A percentile compares a stretch with the other conserved stretches of the same genome.
Evolutionary conservation across 2,329 filamentous ascomycete species (phyloP).

Genomic region (Paecilomyces sp.): DNA sequence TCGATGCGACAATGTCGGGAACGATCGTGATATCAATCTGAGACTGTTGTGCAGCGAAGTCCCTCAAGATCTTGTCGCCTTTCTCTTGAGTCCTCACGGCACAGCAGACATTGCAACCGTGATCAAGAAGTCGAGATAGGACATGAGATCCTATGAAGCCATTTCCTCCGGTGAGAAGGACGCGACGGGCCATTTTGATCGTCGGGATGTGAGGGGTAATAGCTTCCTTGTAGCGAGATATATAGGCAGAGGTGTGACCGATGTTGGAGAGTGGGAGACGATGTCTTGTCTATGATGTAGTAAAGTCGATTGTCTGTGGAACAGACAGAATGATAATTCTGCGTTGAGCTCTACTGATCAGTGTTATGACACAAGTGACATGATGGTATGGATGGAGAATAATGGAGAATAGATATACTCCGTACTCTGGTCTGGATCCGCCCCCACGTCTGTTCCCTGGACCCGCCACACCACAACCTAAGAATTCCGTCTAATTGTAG

Average conservation of each 20-base stretch:
- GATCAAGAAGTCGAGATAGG: not conserved
- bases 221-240: not conserved
- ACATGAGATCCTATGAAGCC: not conserved
- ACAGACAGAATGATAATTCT: too few species aligned
- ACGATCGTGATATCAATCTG: not conserved
- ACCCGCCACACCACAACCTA: too few species aligned
- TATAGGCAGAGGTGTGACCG: not conserved
- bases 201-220: not conserved
- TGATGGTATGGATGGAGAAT: too few species aligned
- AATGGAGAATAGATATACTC: too few species aligned
- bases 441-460: too few species aligned
- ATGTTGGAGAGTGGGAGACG: not conserved
- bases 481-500: too few species aligned
- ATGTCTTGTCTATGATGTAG: not conserved
- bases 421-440: too few species aligned
- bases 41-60: not conserved
- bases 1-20: slow-evolving; percentile 2
- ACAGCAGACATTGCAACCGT: not conserved
- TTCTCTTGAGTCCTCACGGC: not conserved
- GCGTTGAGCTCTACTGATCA: too few species aligned
- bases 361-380: too few species aligned
- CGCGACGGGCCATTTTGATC: not conserved
- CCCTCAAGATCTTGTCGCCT: not conserved
- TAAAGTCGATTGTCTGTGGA: not conserved
- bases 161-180: not conserved